Conservation (phyloP, 331 rosid genomes). For the Saraca asoca region DNA sequence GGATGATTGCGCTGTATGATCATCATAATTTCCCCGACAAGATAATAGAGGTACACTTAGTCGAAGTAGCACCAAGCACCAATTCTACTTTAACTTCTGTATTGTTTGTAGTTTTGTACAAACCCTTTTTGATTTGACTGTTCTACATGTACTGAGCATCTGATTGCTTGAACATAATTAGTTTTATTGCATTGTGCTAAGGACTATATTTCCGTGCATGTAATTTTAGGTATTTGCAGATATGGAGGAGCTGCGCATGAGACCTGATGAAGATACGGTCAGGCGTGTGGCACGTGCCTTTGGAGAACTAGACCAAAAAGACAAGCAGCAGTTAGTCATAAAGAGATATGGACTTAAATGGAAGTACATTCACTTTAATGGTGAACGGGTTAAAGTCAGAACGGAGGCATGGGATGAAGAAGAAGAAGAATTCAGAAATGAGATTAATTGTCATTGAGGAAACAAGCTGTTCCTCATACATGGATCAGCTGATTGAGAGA, state of each 20-base stretch:
- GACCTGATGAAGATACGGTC: constrained; percentile 86
- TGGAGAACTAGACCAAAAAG: constrained; percentile 62
- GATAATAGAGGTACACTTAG: constrained; percentile 60
- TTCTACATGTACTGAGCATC: not conserved
- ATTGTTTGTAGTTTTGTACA: not conserved
- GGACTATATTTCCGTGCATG: constrained; percentile 7
- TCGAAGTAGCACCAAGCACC: no score
- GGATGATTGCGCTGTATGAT: constrained; percentile 82
- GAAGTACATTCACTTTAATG: constrained; percentile 84
- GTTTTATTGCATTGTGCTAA: no score
- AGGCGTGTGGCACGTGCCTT: constrained; percentile 68
- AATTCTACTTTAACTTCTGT: constrained; percentile 16
- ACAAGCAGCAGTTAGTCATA: constrained; percentile 55
- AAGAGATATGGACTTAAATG: constrained; percentile 69
- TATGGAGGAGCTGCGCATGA: constrained; percentile 82
- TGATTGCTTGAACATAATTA: not conserved
- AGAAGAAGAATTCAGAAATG: constrained; percentile 31
- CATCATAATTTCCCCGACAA: constrained; percentile 65
- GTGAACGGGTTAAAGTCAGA: constrained; percentile 78
- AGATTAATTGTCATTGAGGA: constrained; percentile 22
- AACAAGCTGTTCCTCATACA: not conserved
- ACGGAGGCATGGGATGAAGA: constrained; percentile 46
- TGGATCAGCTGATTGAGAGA: not conserved
- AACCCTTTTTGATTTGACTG: constrained; percentile 3
- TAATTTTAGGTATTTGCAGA: constrained; percentile 75